phyloP scores from a whole-genome alignment of 495 filamentous ascomycete genomes.

The Lineolata rhizophorae region DNA sequence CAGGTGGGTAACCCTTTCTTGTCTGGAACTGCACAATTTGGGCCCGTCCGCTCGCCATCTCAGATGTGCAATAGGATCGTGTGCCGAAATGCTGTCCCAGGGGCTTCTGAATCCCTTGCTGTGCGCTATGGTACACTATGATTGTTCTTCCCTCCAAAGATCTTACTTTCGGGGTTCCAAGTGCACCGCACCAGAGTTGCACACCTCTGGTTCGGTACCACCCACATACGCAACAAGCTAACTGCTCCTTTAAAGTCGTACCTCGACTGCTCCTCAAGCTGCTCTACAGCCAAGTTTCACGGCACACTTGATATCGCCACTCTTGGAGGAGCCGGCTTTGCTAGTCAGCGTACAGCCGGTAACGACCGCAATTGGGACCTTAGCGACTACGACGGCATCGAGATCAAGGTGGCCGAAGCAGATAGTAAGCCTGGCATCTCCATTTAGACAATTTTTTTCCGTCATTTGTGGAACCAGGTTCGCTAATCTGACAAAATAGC shows the following conservation, averaged over 20 bases:
- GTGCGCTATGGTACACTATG: too few relatives aligned
- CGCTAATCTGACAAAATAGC: slow-evolving; percentile 3
- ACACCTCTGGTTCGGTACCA: not conserved
- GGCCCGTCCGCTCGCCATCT: too few relatives aligned
- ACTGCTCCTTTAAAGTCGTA: slow-evolving; percentile 22
- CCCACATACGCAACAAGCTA: not conserved
- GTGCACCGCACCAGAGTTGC: too few relatives aligned
- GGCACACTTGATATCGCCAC: slow-evolving; percentile 52
- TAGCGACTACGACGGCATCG: slow-evolving; percentile 15
- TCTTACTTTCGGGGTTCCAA: too few relatives aligned
- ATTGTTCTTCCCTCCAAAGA: too few relatives aligned
- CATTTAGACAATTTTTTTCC: too few relatives aligned
- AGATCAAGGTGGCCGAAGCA: slow-evolving; percentile 14
- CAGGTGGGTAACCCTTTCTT: slow-evolving; percentile 11
- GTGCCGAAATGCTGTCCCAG: too few relatives aligned
- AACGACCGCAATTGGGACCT: slow-evolving; percentile 17
- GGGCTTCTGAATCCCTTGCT: too few relatives aligned
- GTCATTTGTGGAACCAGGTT: not conserved
- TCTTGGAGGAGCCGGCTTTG: slow-evolving; percentile 66
- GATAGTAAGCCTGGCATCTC: slow-evolving; percentile 14
- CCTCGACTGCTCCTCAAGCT: slow-evolving; percentile 17
- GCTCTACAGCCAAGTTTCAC: slow-evolving; percentile 27
- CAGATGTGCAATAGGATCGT: too few relatives aligned
- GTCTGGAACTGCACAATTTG: too few relatives aligned
- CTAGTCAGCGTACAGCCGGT: slow-evolving; percentile 40